Evolutionary conservation across 2,329 filamentous ascomycete genomes (phyloP), one percentile per base, ranked within the genome.

Genomic region (Sporothrix pseudoabietina): DNA sequence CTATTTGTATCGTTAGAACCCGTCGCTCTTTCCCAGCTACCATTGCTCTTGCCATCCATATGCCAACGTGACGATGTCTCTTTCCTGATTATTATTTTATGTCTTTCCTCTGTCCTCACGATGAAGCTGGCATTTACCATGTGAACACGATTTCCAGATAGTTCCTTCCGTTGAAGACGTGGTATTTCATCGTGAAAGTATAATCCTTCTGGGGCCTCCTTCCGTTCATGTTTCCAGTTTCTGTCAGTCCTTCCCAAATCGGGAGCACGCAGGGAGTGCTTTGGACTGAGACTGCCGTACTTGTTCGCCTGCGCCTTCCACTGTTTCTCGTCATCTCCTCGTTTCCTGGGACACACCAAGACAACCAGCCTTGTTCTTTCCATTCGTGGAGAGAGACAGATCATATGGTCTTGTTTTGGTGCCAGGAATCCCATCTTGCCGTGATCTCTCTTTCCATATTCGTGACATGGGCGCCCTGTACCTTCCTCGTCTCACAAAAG

Each of bases 291-390:
- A 59, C 55, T 59, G 55, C 55, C 55, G 26, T 59, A 59, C 16
- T 7, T 59, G 55, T 32, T 59, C 26, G 55, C 16, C 26, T 59
- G 26, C 55, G 10, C 55, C 55, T 59, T 59, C 55, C 26, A 16
- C 55, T 32, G 55, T 59, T 59, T 16, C 10, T 59, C 26, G 55
- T 32, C 26, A 16, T 9, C 55, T 59, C 8, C 55, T 59, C 16
- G 55, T 59, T 59, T 59, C 55, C 55, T 14, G 55, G 55, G 26
- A 22, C 55, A 59, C 55, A 59, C 55, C 26, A 59, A 32, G 16
- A 59, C 55, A 59, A 59, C 16, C 55, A 14, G 55, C 55, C 55
- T 59, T 32, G 55, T 35, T 59, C 55, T 59, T 32, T 59, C 55
- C 55, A 14, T 59, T 59, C 16, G 26, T 59, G 10, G 26, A 59